A percentile compares a stretch with the other conserved stretches of the same genome.
phyloP scores from a whole-genome alignment of 164 flowering plant genomes.

The Berberis vulgaris region DNA sequence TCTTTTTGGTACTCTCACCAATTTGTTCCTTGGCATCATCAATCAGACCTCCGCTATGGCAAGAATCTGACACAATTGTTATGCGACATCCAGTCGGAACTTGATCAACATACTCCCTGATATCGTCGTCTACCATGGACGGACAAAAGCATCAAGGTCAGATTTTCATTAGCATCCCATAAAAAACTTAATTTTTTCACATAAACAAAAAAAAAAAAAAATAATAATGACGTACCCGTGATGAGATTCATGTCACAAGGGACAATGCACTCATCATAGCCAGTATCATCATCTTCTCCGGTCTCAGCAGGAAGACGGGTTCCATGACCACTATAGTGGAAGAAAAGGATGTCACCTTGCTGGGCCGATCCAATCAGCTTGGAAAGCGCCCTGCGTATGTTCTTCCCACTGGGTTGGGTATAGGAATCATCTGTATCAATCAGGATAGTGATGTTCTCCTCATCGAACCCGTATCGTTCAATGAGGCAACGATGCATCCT shows the following conservation, averaged over 20 bases:
- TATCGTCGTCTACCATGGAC: constrained; percentile 66
- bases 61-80: constrained; percentile 90
- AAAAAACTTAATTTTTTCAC: not conserved
- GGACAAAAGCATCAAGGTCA: not conserved
- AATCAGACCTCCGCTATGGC: constrained; percentile 94
- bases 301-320: constrained; percentile 96
- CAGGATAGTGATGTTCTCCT: constrained; percentile 59
- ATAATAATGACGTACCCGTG: constrained; percentile 6
- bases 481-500: constrained; percentile 52
- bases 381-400: constrained; percentile 50
- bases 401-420: constrained; percentile 76
- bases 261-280: constrained; percentile 93
- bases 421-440: constrained; percentile 76
- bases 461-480: constrained; percentile 61
- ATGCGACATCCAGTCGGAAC: constrained; percentile 58
- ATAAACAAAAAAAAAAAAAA: too few relatives aligned
- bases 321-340: constrained; percentile 96
- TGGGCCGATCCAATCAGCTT: constrained; percentile 45
- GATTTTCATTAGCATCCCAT: too few relatives aligned
- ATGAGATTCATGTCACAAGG: constrained; percentile 96
- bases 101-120: constrained; percentile 68
- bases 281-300: constrained; percentile 90
- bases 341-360: constrained; percentile 67
- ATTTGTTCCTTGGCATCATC: constrained; percentile 85
- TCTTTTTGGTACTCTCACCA: constrained; percentile 63